A percentile compares a stretch with the other conserved stretches of the same genome.
Conservation (phyloP, 2,329 filamentous ascomycete species). For the Pestalotiopsis sp. region DNA sequence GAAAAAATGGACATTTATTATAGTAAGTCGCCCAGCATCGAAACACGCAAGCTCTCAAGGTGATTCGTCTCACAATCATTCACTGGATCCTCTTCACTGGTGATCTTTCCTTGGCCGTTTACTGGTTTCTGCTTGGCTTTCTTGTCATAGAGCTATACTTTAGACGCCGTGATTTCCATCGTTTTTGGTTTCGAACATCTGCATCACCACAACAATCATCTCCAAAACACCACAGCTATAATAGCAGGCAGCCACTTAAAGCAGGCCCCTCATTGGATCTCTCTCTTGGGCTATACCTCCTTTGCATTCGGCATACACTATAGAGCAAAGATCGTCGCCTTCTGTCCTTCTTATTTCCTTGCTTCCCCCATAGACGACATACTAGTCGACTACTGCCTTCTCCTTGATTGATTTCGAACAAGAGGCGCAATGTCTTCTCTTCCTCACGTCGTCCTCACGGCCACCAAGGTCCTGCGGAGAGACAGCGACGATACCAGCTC, state of each 20-base stretch:
- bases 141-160: constrained; percentile 1
- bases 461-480: constrained; percentile 19
- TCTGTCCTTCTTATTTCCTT: not conserved
- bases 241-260: not conserved
- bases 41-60: not conserved
- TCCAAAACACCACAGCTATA: not conserved
- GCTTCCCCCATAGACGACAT: not conserved
- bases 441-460: constrained; percentile 13
- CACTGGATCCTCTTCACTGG: not conserved
- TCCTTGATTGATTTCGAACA: not conserved
- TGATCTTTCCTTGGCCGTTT: constrained; percentile 1
- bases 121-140: not conserved
- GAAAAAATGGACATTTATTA: constrained; percentile 1
- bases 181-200: not conserved
- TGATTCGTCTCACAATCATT: not conserved
- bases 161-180: not conserved
- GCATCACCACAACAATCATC: constrained; percentile 1
- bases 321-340: not conserved
- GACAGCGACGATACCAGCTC: constrained; percentile 15
- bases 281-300: not conserved
- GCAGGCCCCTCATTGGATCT: not conserved
- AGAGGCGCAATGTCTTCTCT: constrained; percentile 8
- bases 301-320: not conserved
- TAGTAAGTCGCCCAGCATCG: constrained; percentile 6
- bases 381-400: not conserved